Base-by-base conservation (phyloP, 441 rosid species). In the Populus trichocarpa region DNA sequence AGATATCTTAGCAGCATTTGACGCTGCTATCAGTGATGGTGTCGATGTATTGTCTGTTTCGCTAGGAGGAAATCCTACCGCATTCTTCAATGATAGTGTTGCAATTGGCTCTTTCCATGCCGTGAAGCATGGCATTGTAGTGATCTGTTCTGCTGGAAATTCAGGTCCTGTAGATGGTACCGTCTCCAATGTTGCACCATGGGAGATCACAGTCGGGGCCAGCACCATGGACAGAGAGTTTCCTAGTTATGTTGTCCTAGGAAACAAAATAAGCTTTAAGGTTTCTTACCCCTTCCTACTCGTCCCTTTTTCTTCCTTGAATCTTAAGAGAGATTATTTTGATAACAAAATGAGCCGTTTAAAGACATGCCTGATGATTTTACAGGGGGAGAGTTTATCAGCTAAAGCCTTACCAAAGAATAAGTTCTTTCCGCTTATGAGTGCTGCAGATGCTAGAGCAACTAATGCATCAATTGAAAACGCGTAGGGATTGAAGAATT, bases 51-150 rank as follows among this genome's bases (percentile, higher is more conserved):
- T 93, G 18, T 91, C 97, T 10, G 81, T 93, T 6, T 93, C 97
- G 1, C 79, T 90, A 1, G 96, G 92, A 23, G 89, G 86, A 1
- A 42, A 63, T 0, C 81, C 89, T 8, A 6, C 12, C 0, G 82
- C 79, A 3, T 85, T 88, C 72, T 89, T 87, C 33, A 20, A 83
- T 7, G 92, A 89, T 11, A 76, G 83, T 22, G 28, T 85, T 32
- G 79, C 93, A 1, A 88, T 91, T 20, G 96, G 92, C 12, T 74
- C 96, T 26, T 91, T 90, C 71, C 96, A 91, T 67, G 96, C 96
- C 20, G 86, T 87, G 4, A 85, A 79, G 70, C 38, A 82, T 14
- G 93, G 96, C 2, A 81, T 91, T 22, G 79, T 67, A 18, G 92
- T 91, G 61, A 81, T 89, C 26, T 83, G 87, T 81, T 89, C 96